Evolutionary conservation across 1,284 basidiomycete species (phyloP).

Genomic region (Farysia itapuensis): DNA sequence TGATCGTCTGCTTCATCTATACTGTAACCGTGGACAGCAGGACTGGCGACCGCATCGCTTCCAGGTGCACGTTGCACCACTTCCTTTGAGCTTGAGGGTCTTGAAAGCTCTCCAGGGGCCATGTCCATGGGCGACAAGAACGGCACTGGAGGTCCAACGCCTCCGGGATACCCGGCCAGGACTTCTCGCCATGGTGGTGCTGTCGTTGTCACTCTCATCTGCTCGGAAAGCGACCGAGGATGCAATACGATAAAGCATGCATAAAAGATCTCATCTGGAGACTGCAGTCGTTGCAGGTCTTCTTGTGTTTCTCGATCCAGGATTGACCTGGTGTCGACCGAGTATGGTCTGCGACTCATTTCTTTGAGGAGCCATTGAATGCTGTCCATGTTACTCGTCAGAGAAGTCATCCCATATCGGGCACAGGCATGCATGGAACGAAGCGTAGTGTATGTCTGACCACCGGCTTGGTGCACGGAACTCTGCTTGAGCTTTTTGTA

Average conservation of each 20-base stretch:
- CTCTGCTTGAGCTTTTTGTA: conserved; percentile 24
- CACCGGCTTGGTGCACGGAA: conserved; percentile 22
- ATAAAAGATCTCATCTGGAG: conserved; percentile 1
- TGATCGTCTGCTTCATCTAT: too few species aligned
- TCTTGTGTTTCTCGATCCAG: background rate
- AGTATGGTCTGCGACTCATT: conserved; percentile 18
- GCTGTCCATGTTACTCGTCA: conserved; percentile 44
- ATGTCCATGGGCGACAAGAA: too few species aligned
- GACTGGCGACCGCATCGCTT: too few species aligned
- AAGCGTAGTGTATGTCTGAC: conserved; percentile 18
- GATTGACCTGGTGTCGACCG: conserved; percentile 3
- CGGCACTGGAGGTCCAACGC: conserved; percentile 3
- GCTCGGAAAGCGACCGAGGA: conserved; percentile 40
- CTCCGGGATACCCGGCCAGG: conserved; percentile 15
- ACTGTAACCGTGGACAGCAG: too few species aligned
- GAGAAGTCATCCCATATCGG: conserved; percentile 31
- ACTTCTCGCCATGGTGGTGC: conserved; percentile 25
- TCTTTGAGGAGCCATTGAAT: conserved; percentile 44
- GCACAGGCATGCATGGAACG: conserved; percentile 18
- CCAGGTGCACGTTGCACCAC: too few species aligned
- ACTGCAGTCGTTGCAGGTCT: conserved; percentile 1
- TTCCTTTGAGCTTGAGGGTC: too few species aligned
- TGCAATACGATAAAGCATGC: conserved; percentile 30
- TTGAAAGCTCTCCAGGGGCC: too few species aligned
- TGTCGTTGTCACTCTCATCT: conserved; percentile 31